phyloP scores from a whole-genome alignment of 106 monocot species.

The Apostasia shenzhenica region DNA sequence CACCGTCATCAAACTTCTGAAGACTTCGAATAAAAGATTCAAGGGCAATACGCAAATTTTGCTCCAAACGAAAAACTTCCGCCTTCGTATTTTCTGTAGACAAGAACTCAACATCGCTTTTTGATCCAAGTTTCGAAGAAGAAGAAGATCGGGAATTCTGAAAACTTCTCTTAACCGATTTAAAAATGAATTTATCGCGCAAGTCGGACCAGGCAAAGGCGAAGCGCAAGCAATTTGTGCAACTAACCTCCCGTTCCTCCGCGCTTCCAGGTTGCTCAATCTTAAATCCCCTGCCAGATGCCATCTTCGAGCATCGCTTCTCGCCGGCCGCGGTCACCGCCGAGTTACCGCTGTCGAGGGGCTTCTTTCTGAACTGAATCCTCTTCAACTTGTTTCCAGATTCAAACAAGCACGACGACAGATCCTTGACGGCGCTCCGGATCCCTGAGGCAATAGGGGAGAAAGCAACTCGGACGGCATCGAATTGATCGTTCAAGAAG shows the following conservation, averaged over 20 bases:
- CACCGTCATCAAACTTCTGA: background rate
- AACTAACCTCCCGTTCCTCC: constrained; percentile 19
- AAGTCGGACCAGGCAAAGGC: constrained; percentile 25
- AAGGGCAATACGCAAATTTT: constrained; percentile 23
- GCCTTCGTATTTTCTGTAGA: background rate
- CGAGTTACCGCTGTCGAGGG: background rate
- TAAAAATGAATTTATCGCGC: constrained; percentile 28
- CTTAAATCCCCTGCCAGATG: background rate
- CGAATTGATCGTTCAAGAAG: constrained; percentile 6
- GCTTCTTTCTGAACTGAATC: constrained; percentile 3
- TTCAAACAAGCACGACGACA: constrained; percentile 13
- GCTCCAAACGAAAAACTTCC: constrained; percentile 20
- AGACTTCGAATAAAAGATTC: background rate
- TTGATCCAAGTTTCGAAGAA: constrained; percentile 7
- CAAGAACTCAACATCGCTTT: background rate
- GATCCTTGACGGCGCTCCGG: constrained; percentile 18
- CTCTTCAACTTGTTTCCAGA: background rate
- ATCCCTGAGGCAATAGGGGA: constrained; percentile 28
- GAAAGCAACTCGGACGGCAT: constrained; percentile 20
- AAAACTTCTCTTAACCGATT: constrained; percentile 43
- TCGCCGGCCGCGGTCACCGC: background rate
- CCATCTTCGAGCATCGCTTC: constrained; percentile 12
- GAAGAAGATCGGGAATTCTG: background rate
- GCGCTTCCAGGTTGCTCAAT: background rate
- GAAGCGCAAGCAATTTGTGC: constrained; percentile 33